phyloP scores from a whole-genome alignment of 495 filamentous ascomycete species.

The Cetradonia linearis region DNA sequence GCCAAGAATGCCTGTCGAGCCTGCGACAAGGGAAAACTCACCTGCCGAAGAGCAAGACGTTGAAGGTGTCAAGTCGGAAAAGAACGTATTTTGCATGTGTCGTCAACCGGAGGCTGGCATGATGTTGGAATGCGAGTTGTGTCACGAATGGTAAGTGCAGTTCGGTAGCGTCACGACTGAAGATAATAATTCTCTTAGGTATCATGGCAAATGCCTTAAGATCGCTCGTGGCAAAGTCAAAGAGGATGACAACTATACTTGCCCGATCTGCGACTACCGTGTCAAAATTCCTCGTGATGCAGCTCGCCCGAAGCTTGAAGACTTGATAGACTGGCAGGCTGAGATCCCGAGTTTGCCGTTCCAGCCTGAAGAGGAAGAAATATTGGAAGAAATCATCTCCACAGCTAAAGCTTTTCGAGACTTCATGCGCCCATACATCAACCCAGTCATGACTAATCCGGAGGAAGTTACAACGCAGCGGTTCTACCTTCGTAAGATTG shows the following conservation, averaged over 20 bases:
- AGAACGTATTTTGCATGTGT: constrained; percentile 97
- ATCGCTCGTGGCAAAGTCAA: constrained; percentile 96
- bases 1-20: constrained; percentile 83
- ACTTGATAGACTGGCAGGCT: constrained; percentile 75
- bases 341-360: constrained; percentile 80
- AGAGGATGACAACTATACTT: constrained; percentile 97
- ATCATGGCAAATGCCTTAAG: constrained; percentile 97
- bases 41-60: constrained; percentile 54
- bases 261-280: constrained; percentile 94
- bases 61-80: constrained; percentile 39
- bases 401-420: constrained; percentile 75
- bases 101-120: constrained; percentile 85
- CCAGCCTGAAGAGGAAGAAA: constrained; percentile 89
- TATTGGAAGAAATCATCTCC: constrained; percentile 71
- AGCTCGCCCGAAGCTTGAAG: constrained; percentile 88
- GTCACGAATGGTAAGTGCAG: constrained; percentile 78
- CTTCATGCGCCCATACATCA: constrained; percentile 71
- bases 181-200: constrained; percentile 45
- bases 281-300: constrained; percentile 98
- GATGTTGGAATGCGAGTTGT: constrained; percentile 99
- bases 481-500: constrained; percentile 98
- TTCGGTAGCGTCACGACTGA: neutral
- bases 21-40: constrained; percentile 73
- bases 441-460: constrained; percentile 64
- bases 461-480: constrained; percentile 82